Evolutionary conservation across 2,329 filamentous ascomycete genomes (phyloP).

Genomic region (Fusarium luffae): DNA sequence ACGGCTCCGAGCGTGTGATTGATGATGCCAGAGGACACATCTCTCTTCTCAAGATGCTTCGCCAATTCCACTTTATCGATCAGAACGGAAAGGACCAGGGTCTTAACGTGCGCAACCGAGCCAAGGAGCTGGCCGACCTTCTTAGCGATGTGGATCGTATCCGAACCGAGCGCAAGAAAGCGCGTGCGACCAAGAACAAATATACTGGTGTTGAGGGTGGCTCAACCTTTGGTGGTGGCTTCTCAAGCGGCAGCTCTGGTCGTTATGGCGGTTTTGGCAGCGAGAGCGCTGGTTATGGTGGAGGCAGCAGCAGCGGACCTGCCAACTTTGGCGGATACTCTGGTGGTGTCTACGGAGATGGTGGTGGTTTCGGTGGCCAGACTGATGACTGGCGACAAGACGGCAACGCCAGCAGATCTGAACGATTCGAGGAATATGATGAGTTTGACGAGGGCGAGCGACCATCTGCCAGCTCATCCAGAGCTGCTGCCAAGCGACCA

Average conservation of each 20-base stretch:
- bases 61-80: slow-evolving; percentile 97
- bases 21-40: slow-evolving; percentile 97
- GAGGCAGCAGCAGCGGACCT: slow-evolving; percentile 37
- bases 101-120: slow-evolving; percentile 95
- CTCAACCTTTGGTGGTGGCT: slow-evolving; percentile 67
- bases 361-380: slow-evolving; percentile 89
- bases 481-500: slow-evolving; percentile 50
- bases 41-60: slow-evolving; percentile 95
- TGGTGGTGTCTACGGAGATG: slow-evolving; percentile 90
- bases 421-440: slow-evolving; percentile 96
- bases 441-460: slow-evolving; percentile 84
- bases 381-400: slow-evolving; percentile 74
- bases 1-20: slow-evolving; percentile 96
- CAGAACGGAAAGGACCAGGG: slow-evolving; percentile 98
- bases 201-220: slow-evolving; percentile 95
- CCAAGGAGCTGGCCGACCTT: slow-evolving; percentile 95
- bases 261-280: slow-evolving; percentile 94
- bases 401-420: slow-evolving; percentile 64
- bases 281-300: slow-evolving; percentile 77
- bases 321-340: slow-evolving; percentile 69
- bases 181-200: slow-evolving; percentile 88
- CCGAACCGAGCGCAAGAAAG: slow-evolving; percentile 86
- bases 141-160: slow-evolving; percentile 92
- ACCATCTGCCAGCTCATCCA: slow-evolving; percentile 60
- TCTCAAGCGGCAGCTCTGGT: slow-evolving; percentile 61